phyloP scores from a whole-genome alignment of 148 eudicot genomes.

The Dianthus caryophyllus region DNA sequence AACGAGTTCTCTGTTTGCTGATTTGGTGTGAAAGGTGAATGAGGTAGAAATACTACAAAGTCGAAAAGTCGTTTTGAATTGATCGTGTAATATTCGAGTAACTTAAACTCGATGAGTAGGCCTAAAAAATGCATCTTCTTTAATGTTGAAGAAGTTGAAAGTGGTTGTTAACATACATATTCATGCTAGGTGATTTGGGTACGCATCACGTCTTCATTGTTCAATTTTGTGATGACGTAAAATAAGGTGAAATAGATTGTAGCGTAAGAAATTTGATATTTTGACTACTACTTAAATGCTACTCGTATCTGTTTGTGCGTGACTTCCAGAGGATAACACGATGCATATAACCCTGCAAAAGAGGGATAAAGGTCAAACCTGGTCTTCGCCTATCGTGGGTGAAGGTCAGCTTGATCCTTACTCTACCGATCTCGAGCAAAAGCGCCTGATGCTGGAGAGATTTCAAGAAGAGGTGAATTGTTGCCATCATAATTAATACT shows the following conservation, averaged over 20 bases:
- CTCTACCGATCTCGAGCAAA: conserved; percentile 76
- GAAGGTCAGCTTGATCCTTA: conserved; percentile 86
- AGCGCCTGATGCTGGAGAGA: conserved; percentile 91
- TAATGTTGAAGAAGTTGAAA: not conserved
- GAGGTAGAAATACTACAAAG: not conserved
- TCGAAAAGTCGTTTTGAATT: not conserved
- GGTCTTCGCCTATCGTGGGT: conserved; percentile 90
- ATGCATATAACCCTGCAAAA: conserved; percentile 90
- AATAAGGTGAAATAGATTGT: not conserved
- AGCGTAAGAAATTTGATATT: not conserved
- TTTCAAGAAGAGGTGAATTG: conserved; percentile 88
- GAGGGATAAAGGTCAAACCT: conserved; percentile 91
- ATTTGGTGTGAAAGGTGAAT: not conserved
- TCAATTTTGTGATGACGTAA: not conserved
- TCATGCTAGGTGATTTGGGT: not conserved
- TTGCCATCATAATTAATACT: conserved; percentile 23
- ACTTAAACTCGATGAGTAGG: not conserved
- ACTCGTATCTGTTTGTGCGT: not conserved
- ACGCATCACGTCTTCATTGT: not conserved
- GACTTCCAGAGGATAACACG: conserved; percentile 70
- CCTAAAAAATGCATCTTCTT: not conserved
- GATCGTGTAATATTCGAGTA: not conserved
- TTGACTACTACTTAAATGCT: not conserved
- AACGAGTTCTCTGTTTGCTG: not conserved
- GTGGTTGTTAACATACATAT: not conserved